phyloP scores from a whole-genome alignment of 805 yeast species.

The Cyberlindnera sargentensis region DNA sequence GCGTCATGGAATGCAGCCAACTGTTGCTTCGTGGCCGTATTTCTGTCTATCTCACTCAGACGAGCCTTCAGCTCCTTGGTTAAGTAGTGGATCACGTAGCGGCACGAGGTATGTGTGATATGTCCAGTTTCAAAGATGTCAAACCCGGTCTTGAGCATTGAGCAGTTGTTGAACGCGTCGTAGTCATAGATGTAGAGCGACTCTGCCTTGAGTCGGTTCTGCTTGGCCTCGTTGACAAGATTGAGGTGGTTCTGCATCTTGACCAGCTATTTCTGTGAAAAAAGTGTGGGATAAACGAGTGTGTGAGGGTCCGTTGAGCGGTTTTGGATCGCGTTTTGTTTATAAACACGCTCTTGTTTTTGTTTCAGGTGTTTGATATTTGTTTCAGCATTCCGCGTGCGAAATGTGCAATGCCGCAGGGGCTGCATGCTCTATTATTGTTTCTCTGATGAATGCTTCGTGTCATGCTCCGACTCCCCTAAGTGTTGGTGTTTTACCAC shows the following conservation, averaged over 20 bases:
- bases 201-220: conserved; percentile 23
- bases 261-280: not conserved
- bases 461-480: too few species aligned
- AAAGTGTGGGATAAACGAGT: not conserved
- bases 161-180: conserved; percentile 23
- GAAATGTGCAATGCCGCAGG: not conserved
- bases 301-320: not conserved
- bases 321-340: too few species aligned
- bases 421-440: not conserved
- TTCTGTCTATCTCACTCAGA: conserved; percentile 12
- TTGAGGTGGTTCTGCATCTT: conserved; percentile 17
- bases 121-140: conserved; percentile 17
- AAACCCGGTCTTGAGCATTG: conserved; percentile 20
- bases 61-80: conserved; percentile 25
- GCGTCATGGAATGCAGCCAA: conserved; percentile 21
- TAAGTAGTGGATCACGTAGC: conserved; percentile 29
- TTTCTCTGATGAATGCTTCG: not conserved
- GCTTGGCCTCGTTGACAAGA: conserved; percentile 23
- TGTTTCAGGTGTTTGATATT: not conserved
- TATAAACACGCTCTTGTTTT: not conserved
- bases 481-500: too few species aligned
- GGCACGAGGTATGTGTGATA: conserved; percentile 27
- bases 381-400: conserved; percentile 4
- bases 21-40: conserved; percentile 14
- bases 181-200: conserved; percentile 28